These are phyloP conservation scores for Tetrapisispora fleetii DNA, from an alignment of 805 yeast species.

Conservation along the genomic window DNA sequence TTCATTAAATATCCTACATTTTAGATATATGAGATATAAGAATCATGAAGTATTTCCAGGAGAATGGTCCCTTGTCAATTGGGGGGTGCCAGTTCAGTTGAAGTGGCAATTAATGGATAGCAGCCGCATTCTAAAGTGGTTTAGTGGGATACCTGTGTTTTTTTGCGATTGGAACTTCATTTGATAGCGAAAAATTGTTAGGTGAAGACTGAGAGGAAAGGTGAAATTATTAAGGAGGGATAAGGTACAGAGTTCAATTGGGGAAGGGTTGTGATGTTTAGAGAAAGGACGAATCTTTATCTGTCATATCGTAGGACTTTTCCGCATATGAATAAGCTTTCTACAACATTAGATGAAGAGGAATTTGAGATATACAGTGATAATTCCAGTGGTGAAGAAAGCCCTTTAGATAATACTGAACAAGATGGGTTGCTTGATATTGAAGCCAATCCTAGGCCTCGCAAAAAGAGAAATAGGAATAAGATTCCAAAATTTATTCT, in stretches of 20 bases:
- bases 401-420: conserved; percentile 26
- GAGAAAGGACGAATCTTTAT: conserved; percentile 90
- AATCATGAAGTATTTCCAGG: too few relatives aligned
- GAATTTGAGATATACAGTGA: conserved; percentile 3
- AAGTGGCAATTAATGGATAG: too few relatives aligned
- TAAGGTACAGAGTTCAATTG: too few relatives aligned
- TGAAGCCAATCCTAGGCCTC: neutral
- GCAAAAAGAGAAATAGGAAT: conserved; percentile 35
- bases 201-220: too few relatives aligned
- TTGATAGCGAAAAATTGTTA: too few relatives aligned
- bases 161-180: too few relatives aligned
- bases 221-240: too few relatives aligned
- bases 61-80: too few relatives aligned
- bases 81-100: too few relatives aligned
- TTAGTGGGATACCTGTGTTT: too few relatives aligned
- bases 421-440: conserved; percentile 25
- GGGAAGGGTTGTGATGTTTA: conserved; percentile 50
- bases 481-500: conserved; percentile 70
- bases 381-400: conserved; percentile 23
- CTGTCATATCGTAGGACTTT: conserved; percentile 83
- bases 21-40: too few relatives aligned
- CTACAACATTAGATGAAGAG: conserved; percentile 15
- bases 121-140: too few relatives aligned
- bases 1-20: neutral
- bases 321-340: conserved; percentile 57